Evolutionary conservation across 192 early-diverging fungal species (phyloP).

Genomic region (Helicostylum pulchrum): DNA sequence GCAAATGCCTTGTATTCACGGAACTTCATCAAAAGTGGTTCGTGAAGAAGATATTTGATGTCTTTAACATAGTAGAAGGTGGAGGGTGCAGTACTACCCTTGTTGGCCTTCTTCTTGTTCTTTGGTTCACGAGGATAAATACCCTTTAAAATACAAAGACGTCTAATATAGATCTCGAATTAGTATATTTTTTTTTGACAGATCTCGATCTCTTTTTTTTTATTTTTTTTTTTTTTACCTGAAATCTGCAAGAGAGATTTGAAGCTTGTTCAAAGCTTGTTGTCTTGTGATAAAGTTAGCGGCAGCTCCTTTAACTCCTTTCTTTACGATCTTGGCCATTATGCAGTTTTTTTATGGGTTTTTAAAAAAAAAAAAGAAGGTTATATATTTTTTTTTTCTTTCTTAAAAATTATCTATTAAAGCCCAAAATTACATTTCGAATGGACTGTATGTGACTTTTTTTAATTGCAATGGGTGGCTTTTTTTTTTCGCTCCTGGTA

Average conservation of each 20-base stretch:
- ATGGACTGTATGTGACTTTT: background rate
- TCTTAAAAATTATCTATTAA: constrained; percentile 10
- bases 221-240: constrained; percentile 45
- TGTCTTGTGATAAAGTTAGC: constrained; percentile 87
- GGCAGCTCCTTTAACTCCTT: constrained; percentile 87
- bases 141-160: constrained; percentile 97
- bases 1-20: constrained; percentile 88
- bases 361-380: background rate
- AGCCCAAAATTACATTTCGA: constrained; percentile 1
- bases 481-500: background rate
- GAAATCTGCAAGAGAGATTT: constrained; percentile 91
- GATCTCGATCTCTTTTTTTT: background rate
- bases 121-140: constrained; percentile 96
- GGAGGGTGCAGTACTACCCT: constrained; percentile 78
- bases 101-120: constrained; percentile 90
- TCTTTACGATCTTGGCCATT: constrained; percentile 72
- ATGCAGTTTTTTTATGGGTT: background rate
- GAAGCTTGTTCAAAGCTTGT: constrained; percentile 91
- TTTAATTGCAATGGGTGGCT: background rate
- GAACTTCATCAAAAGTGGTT: constrained; percentile 90
- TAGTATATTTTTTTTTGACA: background rate
- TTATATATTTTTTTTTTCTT: constrained; percentile 17
- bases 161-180: constrained; percentile 44
- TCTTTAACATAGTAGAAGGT: constrained; percentile 96
- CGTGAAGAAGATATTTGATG: constrained; percentile 91